Base-by-base conservation (phyloP, 768 basidiomycete genomes). In the Hypsizygus marmoreus region DNA sequence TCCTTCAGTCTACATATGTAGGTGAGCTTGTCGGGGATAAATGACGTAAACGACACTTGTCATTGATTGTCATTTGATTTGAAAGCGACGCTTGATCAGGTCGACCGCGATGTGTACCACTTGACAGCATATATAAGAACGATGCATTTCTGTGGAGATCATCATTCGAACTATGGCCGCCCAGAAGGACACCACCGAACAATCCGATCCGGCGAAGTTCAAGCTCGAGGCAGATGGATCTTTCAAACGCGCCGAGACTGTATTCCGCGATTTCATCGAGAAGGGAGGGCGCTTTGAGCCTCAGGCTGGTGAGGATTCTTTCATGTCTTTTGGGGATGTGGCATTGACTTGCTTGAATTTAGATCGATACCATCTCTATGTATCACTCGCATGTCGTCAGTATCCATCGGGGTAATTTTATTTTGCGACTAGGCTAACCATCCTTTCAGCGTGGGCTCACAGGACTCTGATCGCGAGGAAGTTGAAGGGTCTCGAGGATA, bases 301-400 rank as follows among this genome's bases (percentile, higher is more conserved):
- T 1, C 93, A 93, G 64, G 80, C 72, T 66, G 89, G 91, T 87
- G 49, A 40, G 76, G 63, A 25, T 36, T 23, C 4, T 8, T 26
- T 40, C n/a, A 31, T 10, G 26, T 38, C 14, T 10, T 38, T 34
- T 11, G 12, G 11, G 20, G 9, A 42, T 42, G 14, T 22, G 16
- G 35, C 30, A 6, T 4, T 44, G 13, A 37, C 22, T 20, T 20
- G 5, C 16, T 37, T 10, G 25, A 2, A 14, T 38, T 10, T 38
- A 92, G 92, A 83, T 49, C 85, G 95, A 34, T 97, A 97, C 63
- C 89, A 90, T 55, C 88, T 95, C 54, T 95, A 91, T 57, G 89
- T 97, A 47, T 88, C 88, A 4, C 82, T 84, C 52, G 82, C 87
- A 2, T 97, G 93, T 58, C 93, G 88, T 91, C 52, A 62, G 86